Conservation (phyloP, 2,329 filamentous ascomycete species). For the Plectosphaerella cucumerina region DNA sequence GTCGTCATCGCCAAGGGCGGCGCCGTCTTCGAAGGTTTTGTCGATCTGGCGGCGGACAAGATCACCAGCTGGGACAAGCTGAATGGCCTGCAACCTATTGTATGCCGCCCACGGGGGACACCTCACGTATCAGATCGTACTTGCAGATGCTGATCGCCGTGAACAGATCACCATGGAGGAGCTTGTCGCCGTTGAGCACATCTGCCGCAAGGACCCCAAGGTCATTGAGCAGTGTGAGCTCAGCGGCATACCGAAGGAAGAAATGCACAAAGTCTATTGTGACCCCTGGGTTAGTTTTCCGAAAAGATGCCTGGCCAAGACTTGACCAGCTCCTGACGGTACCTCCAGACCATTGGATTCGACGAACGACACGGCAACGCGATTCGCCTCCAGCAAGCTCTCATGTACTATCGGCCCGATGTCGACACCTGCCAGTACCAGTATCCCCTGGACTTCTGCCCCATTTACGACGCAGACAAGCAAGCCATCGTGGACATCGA, state of each 20-base stretch:
- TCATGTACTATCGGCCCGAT: constrained; percentile 93
- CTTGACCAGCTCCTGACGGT: too few species aligned
- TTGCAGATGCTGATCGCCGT: neutral
- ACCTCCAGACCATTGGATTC: constrained; percentile 69
- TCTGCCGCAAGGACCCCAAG: constrained; percentile 72
- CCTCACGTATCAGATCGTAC: neutral
- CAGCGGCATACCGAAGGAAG: constrained; percentile 71
- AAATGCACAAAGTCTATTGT: constrained; percentile 96
- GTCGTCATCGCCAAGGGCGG: constrained; percentile 77
- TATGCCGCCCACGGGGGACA: constrained; percentile 39
- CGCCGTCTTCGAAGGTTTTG: constrained; percentile 77
- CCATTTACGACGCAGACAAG: constrained; percentile 81
- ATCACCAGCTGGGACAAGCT: constrained; percentile 72
- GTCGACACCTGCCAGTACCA: constrained; percentile 86
- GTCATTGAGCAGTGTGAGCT: constrained; percentile 89
- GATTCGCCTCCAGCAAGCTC: constrained; percentile 79
- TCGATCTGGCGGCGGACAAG: constrained; percentile 64
- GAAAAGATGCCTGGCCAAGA: too few species aligned
- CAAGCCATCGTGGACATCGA: constrained; percentile 79
- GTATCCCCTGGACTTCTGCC: constrained; percentile 89
- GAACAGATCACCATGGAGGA: constrained; percentile 95
- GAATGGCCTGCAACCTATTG: constrained; percentile 76
- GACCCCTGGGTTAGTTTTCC: constrained; percentile 65
- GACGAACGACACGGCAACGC: constrained; percentile 82
- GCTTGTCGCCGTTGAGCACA: constrained; percentile 71